Conservation (phyloP, 768 basidiomycete genomes). For the Hemileccinum impolitum region DNA sequence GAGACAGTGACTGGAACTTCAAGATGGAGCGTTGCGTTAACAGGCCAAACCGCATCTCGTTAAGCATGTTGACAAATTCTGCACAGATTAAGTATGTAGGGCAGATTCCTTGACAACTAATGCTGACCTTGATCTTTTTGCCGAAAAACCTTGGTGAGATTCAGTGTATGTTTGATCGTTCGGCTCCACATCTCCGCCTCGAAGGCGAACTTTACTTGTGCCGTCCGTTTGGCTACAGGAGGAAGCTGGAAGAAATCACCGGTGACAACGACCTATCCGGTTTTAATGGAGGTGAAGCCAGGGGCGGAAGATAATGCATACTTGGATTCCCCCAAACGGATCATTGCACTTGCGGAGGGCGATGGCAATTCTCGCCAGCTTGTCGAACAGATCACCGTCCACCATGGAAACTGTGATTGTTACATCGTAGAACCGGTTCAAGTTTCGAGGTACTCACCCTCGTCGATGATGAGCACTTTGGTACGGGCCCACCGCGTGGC, state of each 20-base stretch:
- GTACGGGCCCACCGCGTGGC: constrained; percentile 76
- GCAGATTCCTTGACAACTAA: neutral
- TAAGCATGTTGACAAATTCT: constrained; percentile 96
- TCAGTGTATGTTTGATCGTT: constrained; percentile 78
- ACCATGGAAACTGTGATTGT: constrained; percentile 86
- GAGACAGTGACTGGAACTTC: constrained; percentile 67
- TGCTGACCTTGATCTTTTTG: constrained; percentile 83
- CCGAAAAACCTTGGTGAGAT: constrained; percentile 92
- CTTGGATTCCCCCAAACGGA: constrained; percentile 96
- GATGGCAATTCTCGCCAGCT: constrained; percentile 70
- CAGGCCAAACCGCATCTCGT: constrained; percentile 93
- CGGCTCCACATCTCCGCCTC: constrained; percentile 79
- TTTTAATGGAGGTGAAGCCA: neutral
- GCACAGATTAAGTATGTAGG: constrained; percentile 8
- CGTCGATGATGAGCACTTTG: constrained; percentile 80
- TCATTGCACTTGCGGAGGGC: constrained; percentile 54
- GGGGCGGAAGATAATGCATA: constrained; percentile 22
- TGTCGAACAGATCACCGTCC: constrained; percentile 91
- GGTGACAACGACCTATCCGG: constrained; percentile 73
- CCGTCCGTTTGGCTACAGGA: constrained; percentile 70
- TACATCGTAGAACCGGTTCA: neutral
- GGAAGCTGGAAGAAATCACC: constrained; percentile 99
- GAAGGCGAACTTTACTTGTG: constrained; percentile 80
- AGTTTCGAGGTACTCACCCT: constrained; percentile 44
- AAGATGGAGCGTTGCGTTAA: constrained; percentile 61